Base-by-base conservation (phyloP, 1,139 yeast genomes). In the Saccharomycopsis crataegensis region DNA sequence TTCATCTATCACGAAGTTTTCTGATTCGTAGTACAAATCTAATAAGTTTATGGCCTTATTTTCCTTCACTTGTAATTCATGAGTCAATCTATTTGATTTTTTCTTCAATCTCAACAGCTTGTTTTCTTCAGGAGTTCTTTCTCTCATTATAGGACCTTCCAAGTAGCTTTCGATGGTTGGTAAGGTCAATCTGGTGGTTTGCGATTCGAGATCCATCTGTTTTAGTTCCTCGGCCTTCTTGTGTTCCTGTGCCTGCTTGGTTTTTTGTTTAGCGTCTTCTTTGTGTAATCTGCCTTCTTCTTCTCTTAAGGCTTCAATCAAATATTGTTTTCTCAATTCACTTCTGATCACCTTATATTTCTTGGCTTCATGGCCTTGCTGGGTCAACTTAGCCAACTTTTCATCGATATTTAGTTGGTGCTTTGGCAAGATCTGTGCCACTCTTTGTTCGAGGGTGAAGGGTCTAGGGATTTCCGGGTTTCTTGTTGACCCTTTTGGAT, bases 151-250 rank as follows among this genome's bases (percentile, higher is more conserved):
- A 16, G 91, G 86, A 2, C 87, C 87, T 42, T 78, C 67, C 59
- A 86, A 71, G 60, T 84, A 75, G 45, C 79, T 75, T 62, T 86
- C 91, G 59, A 90, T 74, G 2, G 96, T 86, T 48, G 96, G 96
- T 52, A 88, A 74, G 1, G 96, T 86, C 62, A 85, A 76, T 62
- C 72, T 71, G 48, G 82, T 76, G 22, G 89, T 82, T 56, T 73
- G 75, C 6, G 82, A 72, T 59, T 72, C 75, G 59, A 69, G 69
- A 56, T 73, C 62, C 62, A 62, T 70, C 59, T 62, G 67, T 40
- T 53, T 57, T 12, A 58, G 61, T 51, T 64, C 62, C 31, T 63
- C 60, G 52, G 67, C 62, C 55, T 69, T 62, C 62, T 68, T 59
- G 66, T 67, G 48, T 60, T 62, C 52, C 64, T 67, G 62, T 64